Base-by-base conservation (phyloP, 129 eudicot genomes). In the Cynara cardunculus region DNA sequence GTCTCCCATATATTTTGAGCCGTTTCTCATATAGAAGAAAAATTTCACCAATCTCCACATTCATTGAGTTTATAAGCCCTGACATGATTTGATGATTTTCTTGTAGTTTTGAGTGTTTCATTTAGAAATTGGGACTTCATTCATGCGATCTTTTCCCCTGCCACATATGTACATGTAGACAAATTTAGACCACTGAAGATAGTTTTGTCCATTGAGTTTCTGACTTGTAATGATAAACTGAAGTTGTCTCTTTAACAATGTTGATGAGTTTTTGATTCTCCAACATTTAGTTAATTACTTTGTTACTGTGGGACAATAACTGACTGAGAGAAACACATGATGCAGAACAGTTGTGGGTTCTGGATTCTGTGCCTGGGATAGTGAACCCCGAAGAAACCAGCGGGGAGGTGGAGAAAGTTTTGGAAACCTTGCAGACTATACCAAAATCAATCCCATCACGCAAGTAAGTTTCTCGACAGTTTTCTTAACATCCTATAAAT, bases 271-370 rank as follows among this genome's bases (percentile, higher is more conserved):
- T 12, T 8, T 30, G 31, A 18, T 69, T 9, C 62, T 3, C 12
- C 25, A 24, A 66, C 61, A 24, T 69, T 46, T 70, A 39, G 35
- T 32, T 81, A 25, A 46, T 35, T 28, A 39, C 56, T 79, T 31
- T 35, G 21, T 30, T 31, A 24, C 24, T 7, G 61, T 82, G 59
- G 49, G 72, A 61, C 53, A 67, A 76, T 81, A 64, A 74, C 87
- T 91, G 74, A 86, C 31, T 22, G 71, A 71, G 69, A 77, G 66
- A 83, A 80, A 87, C 73, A 77, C 84, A 80, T 95, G 91, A 80
- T 90, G 99, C 96, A 89, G 94, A 88, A 82, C 99, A 95, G 99
- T 81, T 95, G 74, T 96, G 99, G 99, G 88, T 96, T 69, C 85
- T 96, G 82, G 99, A 96, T 82, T 96, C 99, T 35, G 97, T 95